Evolutionary conservation across 2,329 filamentous ascomycete species (phyloP).

Genomic region (Metarhizium brunneum): DNA sequence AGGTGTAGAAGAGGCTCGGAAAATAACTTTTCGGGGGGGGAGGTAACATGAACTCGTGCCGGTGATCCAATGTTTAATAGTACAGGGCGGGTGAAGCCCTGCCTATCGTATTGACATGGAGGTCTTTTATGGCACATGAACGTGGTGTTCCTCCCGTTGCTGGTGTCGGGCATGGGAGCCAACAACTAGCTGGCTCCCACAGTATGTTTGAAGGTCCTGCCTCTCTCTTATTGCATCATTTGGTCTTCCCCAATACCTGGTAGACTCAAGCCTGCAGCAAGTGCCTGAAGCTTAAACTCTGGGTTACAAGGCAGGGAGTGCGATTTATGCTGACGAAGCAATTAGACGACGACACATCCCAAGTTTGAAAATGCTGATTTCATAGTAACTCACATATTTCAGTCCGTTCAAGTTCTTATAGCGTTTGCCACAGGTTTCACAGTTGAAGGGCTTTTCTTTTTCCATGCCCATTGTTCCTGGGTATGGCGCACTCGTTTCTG

Average conservation of each 20-base stretch:
- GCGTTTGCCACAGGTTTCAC: constrained; percentile 91
- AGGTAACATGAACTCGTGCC: background rate
- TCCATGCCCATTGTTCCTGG: constrained; percentile 98
- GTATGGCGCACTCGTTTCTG: constrained; percentile 86
- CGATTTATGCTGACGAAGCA: constrained; percentile 50
- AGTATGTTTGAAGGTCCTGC: background rate
- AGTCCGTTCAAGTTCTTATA: constrained; percentile 99
- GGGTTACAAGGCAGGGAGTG: constrained; percentile 87
- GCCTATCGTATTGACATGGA: background rate
- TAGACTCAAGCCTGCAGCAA: constrained; percentile 34
- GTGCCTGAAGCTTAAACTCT: constrained; percentile 47
- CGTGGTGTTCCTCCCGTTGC: background rate
- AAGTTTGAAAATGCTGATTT: background rate
- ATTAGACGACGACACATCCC: constrained; percentile 21
- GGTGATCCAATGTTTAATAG: background rate
- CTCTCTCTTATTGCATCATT: constrained; percentile 21
- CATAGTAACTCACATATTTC: constrained; percentile 64
- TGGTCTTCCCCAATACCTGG: constrained; percentile 37
- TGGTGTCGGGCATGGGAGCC: background rate
- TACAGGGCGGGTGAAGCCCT: background rate
- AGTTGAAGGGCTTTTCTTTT: constrained; percentile 98
- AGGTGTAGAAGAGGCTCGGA: background rate
- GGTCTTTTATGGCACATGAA: background rate
- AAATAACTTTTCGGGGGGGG: background rate
- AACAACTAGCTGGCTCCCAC: background rate